Conservation (phyloP, 2,329 filamentous ascomycete species). For the Aspergillus sp. region DNA sequence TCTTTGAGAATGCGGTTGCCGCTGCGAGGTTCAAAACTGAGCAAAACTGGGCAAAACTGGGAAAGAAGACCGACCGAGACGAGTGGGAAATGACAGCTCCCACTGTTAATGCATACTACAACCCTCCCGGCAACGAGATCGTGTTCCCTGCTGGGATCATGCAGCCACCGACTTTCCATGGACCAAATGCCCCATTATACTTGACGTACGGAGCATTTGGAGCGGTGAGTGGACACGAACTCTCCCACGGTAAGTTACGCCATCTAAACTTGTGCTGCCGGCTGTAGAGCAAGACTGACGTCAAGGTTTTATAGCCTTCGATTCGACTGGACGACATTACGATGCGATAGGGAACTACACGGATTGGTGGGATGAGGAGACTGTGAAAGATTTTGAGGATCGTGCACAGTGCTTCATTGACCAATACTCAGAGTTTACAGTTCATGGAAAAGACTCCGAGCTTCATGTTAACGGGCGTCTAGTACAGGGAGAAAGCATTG, state of each 20-base stretch:
- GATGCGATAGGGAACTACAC: conserved; percentile 65
- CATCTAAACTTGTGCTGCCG: neutral
- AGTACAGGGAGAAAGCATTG: conserved; percentile 70
- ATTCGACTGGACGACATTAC: conserved; percentile 64
- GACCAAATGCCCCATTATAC: conserved; percentile 60
- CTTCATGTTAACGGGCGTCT: conserved; percentile 63
- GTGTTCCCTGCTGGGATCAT: conserved; percentile 69
- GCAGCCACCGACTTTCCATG: conserved; percentile 67
- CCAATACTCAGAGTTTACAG: conserved; percentile 64
- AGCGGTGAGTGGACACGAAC: conserved; percentile 66
- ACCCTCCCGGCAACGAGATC: conserved; percentile 65
- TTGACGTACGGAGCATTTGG: conserved; percentile 70
- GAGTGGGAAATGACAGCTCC: conserved; percentile 62
- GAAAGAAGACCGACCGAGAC: conserved; percentile 60
- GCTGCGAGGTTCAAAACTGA: conserved; percentile 51
- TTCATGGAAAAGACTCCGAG: conserved; percentile 57
- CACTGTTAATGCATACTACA: conserved; percentile 68
- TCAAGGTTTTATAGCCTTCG: conserved; percentile 53
- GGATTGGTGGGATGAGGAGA: conserved; percentile 66
- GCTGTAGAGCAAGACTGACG: conserved; percentile 1
- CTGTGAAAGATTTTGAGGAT: conserved; percentile 58
- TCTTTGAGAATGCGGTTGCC: conserved; percentile 60
- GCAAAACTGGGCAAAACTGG: conserved; percentile 58
- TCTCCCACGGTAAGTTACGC: conserved; percentile 55
- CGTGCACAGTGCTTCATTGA: conserved; percentile 65